Base-by-base conservation (phyloP, 257 asterid species). In the Primulina tabacum region DNA sequence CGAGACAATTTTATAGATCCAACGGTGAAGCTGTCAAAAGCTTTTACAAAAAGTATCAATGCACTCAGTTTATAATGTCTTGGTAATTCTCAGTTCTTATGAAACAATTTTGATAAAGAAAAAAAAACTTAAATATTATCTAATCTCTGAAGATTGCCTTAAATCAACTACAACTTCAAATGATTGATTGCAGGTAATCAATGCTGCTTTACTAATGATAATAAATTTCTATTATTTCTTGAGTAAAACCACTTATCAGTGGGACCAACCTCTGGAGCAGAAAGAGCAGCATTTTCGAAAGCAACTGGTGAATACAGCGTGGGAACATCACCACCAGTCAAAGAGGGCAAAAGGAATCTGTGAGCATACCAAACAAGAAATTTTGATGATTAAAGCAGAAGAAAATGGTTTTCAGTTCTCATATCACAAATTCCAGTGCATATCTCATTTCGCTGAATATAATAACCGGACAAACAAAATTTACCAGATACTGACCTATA, bases 311-410 rank as follows among this genome's bases (percentile, higher is more conserved):
- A 89, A 84, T 84, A 89, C 65, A 94, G 83, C 77, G 85, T 69
- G 2, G 99, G 99, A 72, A 94, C 97, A 82, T 94, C 99, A 75
- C 72, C 84, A 38, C 87, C 96, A 79, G 87, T 80, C 78, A 91
- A 73, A 74, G 97, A 83, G 43, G 83, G 64, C 67, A 84, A 75
- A 68, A 82, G 75, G 62, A 57, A 86, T 85, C 99, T 94, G 92
- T 62, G 71, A 62, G 59, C 34, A 77, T 73, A 77, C 64, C 59
- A 76, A 56, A 56, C 72, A 65, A 69, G 35, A 72, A 69, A 72
- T 33, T 56, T 35, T 53, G 64, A 33, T 21, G 18, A 53, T 4
- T 24, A 59, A 21, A 24, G 26, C 62, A 34, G 65, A 32, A 63
- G 6, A 61, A 73, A 64, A 71, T 55, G 4, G 60, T 35, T 28